Evolutionary conservation across 306 rosid species (phyloP), one percentile per base, ranked within the genome.

Genomic region (Cucumis cinereus): DNA sequence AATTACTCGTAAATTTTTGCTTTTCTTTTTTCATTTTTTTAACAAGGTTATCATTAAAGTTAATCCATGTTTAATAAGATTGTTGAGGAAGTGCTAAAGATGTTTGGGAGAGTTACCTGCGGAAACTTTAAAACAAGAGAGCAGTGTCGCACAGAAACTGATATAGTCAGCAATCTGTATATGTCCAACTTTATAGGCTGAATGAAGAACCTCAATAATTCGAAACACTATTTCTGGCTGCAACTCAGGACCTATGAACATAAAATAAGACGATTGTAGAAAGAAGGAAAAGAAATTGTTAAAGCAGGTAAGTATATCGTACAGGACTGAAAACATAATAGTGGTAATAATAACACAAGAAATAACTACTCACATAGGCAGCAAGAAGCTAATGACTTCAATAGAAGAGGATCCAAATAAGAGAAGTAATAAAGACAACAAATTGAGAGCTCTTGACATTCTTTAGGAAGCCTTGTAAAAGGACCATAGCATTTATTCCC

Each of bases 391-490:
- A 94, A 47, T 74, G 99, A 84, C 85, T 83, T 83, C 64, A 92
- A 80, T 77, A 89, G 71, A 60, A 79, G 82, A 14, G 83, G 72
- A 75, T 89, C 90, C 90, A 92, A 78, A 82, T 85, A 77, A 75
- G 95, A 85, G 76, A 90, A 82, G 83, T 89, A 92, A 81, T 78
- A 82, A 75, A 92, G 84, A 78, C 88, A 87, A 83, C 90, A 87
- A n/a, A 94, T 81, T 67, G 90, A 82, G 78, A 92, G 88, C 80
- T 90, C 95, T 81, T 94, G 97, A 74, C 80, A 85, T 75, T 90
- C 90, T 78, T 76, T 86, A 73, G 96, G 89, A 84, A 94, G 95
- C 81, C 80, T 82, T 81, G 85, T 78, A 78, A 94, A 94, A 59
- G 97, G 97, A 77, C 97, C 95, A 63, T 78, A 88, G 68, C 63